phyloP scores from a whole-genome alignment of 371 early-diverging fungal genomes.

The Rhizoclosmatium hyalinum region DNA sequence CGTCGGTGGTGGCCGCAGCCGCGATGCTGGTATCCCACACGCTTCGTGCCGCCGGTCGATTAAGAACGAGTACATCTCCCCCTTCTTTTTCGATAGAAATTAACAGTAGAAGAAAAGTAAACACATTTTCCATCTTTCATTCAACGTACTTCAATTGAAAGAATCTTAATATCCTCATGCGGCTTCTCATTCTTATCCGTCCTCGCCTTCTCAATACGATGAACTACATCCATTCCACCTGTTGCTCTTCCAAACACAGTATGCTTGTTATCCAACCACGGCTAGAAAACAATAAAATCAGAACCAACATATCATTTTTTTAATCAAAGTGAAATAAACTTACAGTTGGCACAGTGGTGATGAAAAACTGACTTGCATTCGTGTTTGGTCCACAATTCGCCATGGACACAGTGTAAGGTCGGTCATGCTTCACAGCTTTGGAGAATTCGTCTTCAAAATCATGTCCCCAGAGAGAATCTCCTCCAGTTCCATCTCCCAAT shows the following conservation, averaged over 20 bases:
- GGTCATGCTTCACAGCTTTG: slow-evolving; percentile 78
- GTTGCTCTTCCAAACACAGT: slow-evolving; percentile 97
- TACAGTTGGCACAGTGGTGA: slow-evolving; percentile 77
- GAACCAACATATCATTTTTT: not conserved
- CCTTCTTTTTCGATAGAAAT: not conserved
- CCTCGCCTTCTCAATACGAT: slow-evolving; percentile 80
- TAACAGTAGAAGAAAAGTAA: no score
- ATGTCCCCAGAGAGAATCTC: slow-evolving; percentile 91
- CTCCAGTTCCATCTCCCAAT: slow-evolving; percentile 91
- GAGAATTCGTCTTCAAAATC: slow-evolving; percentile 96
- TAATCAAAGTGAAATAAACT: not conserved
- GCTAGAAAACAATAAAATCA: slow-evolving; percentile 48
- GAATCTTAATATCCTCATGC: slow-evolving; percentile 50
- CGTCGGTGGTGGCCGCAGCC: slow-evolving; percentile 4
- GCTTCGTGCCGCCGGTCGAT: slow-evolving; percentile 27
- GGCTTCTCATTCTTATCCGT: slow-evolving; percentile 86
- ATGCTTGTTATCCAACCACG: slow-evolving; percentile 96
- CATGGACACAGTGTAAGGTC: slow-evolving; percentile 95
- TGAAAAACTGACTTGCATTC: slow-evolving; percentile 97
- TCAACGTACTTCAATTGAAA: slow-evolving; percentile 52
- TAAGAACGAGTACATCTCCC: slow-evolving; percentile 7
- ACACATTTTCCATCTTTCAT: no score
- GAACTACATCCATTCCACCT: slow-evolving; percentile 93
- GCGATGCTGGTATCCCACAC: slow-evolving; percentile 3
- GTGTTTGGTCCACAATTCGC: slow-evolving; percentile 96